Evolutionary conservation across 768 basidiomycete species (phyloP), one percentile per base, ranked within the genome.

Genomic region (Suillus subluteus): DNA sequence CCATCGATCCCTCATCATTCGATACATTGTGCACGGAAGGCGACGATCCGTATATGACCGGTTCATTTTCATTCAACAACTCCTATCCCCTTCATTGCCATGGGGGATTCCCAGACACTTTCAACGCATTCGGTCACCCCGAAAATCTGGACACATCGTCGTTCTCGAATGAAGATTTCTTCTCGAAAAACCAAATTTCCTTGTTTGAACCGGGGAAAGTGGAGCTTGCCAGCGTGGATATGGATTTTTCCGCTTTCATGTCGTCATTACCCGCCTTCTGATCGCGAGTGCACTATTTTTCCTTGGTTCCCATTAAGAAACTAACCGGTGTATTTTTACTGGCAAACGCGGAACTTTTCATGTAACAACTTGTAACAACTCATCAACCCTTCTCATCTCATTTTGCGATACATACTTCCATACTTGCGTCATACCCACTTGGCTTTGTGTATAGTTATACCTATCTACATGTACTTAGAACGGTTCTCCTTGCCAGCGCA

Each of bases 161-260:
- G 1, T 67, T 71, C 64, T 11, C 65, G 23, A 74, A 70, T 26
- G 35, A 71, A 6, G 71, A 73, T 62, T 78, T 74, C 44, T 78
- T 70, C 50, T 62, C 71, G 18, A 78, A 72, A 67, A 71, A 70
- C 37, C 62, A 68, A 12, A 74, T 73, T 68, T 58, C 76, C 21
- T 70, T 73, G 37, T 73, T 65, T n/a, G 70, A 66, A 56, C 62
- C 76, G 40, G 71, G 65, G 69, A 77, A 70, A 69, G 23, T 70
- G 13, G 62, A 70, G 6, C 63, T 72, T 44, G 58, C 64, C 54
- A 38, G 67, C 66, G 66, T 72, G 68, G 76, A 70, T 64, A 58
- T 68, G 62, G 77, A 77, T 48, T 64, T 73, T 64, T 72, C 76
- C 48, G 73, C 73, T 30, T 77, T 77, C 74, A 73, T 77, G 67